Percentiles rank a stretch among this genome's conserved stretches.
phyloP scores from a whole-genome alignment of 345 rosid genomes.

The Camelina sativa region DNA sequence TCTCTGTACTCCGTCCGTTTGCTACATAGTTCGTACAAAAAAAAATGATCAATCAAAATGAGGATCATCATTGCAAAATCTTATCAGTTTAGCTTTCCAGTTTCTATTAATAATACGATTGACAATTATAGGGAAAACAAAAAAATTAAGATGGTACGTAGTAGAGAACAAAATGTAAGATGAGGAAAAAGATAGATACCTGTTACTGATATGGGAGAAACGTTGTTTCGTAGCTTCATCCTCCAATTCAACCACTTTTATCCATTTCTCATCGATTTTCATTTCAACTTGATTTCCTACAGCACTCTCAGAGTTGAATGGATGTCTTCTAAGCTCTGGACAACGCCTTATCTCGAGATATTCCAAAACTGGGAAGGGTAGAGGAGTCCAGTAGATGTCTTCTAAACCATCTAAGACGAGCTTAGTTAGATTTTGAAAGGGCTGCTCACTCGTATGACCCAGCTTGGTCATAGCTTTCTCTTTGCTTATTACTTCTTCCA shows the following conservation, averaged over 20 bases:
- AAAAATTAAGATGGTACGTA: not conserved
- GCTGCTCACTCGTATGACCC: slow-evolving; percentile 20
- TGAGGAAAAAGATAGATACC: not conserved
- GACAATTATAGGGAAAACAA: too few species aligned
- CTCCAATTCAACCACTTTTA: not conserved
- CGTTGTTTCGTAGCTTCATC: slow-evolving; percentile 5
- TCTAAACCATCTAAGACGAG: slow-evolving; percentile 1
- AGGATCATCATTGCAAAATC: not conserved
- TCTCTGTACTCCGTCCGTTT: not conserved
- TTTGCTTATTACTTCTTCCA: slow-evolving; percentile 19
- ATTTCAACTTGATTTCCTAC: not conserved
- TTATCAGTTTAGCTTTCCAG: not conserved
- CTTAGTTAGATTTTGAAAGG: slow-evolving; percentile 18
- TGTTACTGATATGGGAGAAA: not conserved
- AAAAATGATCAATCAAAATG: not conserved
- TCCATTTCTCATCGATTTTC: not conserved
- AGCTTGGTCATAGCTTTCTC: slow-evolving; percentile 11
- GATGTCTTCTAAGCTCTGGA: slow-evolving; percentile 16
- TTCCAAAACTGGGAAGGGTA: slow-evolving; percentile 22
- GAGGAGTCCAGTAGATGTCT: slow-evolving; percentile 13
- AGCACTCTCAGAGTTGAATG: slow-evolving; percentile 1
- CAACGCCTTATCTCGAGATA: not conserved
- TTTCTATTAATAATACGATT: not conserved
- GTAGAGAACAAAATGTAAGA: not conserved
- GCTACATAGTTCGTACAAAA: not conserved